Percentiles rank a stretch among this genome's conserved stretches.
Evolutionary conservation across 176 grass and related monocot species (phyloP).

Genomic region (Zoysia japonica): DNA sequence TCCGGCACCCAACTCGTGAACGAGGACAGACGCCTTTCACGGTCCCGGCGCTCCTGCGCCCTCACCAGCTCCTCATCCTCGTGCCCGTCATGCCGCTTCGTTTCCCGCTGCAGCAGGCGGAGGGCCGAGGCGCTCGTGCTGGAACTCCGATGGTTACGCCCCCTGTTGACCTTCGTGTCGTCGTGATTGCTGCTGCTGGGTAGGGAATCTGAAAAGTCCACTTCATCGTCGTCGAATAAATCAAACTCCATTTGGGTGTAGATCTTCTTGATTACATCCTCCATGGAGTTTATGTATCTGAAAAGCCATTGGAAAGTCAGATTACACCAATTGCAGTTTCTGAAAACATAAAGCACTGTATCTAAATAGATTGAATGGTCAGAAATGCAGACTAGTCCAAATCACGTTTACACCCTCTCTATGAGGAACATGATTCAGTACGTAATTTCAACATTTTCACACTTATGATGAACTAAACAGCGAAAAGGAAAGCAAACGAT

Average conservation of each 20-base stretch:
- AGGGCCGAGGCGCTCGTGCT: neutral
- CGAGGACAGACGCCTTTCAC: slow-evolving; percentile 67
- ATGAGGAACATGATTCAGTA: neutral
- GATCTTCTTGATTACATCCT: slow-evolving; percentile 76
- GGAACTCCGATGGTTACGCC: slow-evolving; percentile 14
- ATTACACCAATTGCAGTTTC: neutral
- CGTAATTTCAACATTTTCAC: neutral
- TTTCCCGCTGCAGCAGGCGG: neutral
- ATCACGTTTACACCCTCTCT: neutral
- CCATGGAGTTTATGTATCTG: slow-evolving; percentile 65
- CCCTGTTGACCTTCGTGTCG: slow-evolving; percentile 6
- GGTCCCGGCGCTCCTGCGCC: slow-evolving; percentile 68
- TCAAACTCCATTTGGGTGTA: slow-evolving; percentile 91
- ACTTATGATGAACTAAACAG: slow-evolving; percentile 1
- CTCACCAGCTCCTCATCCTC: slow-evolving; percentile 45
- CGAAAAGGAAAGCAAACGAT: neutral
- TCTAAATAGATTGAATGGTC: neutral
- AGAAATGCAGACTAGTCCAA: neutral
- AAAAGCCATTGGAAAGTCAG: neutral
- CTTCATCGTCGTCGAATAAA: slow-evolving; percentile 64
- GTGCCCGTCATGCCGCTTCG: slow-evolving; percentile 26
- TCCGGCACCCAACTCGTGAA: slow-evolving; percentile 93
- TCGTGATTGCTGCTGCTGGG: slow-evolving; percentile 74
- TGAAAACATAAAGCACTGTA: neutral
- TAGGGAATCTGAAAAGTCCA: slow-evolving; percentile 56